Evolutionary conservation across 208 protist genomes (phyloP), one percentile per base, ranked within the genome.

Genomic region (Leptomonas seymouri): DNA sequence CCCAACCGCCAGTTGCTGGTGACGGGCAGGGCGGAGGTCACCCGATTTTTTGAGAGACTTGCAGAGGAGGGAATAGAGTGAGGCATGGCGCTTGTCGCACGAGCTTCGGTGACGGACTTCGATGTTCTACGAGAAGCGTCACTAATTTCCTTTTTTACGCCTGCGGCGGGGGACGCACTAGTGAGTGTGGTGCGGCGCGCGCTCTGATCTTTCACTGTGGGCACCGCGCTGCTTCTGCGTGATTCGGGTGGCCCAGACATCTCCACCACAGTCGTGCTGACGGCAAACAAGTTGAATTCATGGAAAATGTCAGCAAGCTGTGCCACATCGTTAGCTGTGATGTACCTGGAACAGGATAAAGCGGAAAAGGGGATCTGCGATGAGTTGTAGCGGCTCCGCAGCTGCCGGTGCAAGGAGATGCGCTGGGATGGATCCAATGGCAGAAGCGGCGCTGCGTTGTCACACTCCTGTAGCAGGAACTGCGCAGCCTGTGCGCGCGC

Each of bases 311-410:
- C 15, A 7, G 80, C 78, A 12, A 91, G 73, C 61, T 67, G 53
- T 45, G 56, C 67, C 8, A 95, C 71, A 51, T 95, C 81, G 21
- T 78, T 64, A 0, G 71, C 81, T 42, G 74, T 72, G n/a, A 95
- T 59, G 60, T 84, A 81, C 18, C 64, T 53, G 9, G 80, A 70
- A 62, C 87, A 95, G 7, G 80, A 73, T 0, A 92, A 67, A n/a
- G 81, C 68, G 14, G 82, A 81, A 28, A 89, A 85, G 11, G 87
- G 81, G 2, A 89, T 72, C 55, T 95, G 87, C 21, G 81, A 81
- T 0, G 90, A 87, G 51, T 91, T 71, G 74, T 95, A 95, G 23
- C 90, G 87, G 5, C 81, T 85, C 48, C 81, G 66, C 51, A 91
- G 76, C 57, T 85, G 86, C 18, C 81, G 84, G 57, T 81, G 84